These are phyloP conservation scores for Phytophthora brassicae DNA, from an alignment of 352 stramenopile species.

Conservation along the genomic window DNA sequence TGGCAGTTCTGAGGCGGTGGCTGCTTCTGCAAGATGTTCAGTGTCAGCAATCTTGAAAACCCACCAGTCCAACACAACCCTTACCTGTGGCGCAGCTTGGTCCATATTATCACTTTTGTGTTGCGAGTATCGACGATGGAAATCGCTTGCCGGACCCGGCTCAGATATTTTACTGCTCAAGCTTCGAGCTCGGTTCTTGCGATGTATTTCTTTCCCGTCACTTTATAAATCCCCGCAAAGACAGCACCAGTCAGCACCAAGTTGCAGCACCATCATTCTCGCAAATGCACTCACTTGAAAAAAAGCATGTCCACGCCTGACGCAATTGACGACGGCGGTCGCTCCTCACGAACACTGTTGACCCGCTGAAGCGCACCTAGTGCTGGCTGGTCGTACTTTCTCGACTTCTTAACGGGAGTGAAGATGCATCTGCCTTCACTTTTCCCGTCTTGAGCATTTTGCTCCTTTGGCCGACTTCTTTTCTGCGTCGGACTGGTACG, in stretches of 20 bases:
- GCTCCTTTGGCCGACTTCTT: slow-evolving; percentile 4
- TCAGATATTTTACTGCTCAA: neutral
- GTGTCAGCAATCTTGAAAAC: neutral
- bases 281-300: slow-evolving; percentile 40
- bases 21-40: neutral
- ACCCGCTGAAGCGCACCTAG: neutral
- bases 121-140: neutral
- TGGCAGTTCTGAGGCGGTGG: neutral
- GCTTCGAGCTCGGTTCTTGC: slow-evolving; percentile 13
- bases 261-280: neutral
- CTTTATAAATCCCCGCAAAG: slow-evolving; percentile 15
- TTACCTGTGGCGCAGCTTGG: slow-evolving; percentile 14
- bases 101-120: neutral
- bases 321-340: slow-evolving; percentile 29
- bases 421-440: slow-evolving; percentile 46
- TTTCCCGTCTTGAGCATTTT: slow-evolving; percentile 5
- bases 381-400: slow-evolving; percentile 19
- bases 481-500: slow-evolving; percentile 5
- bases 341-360: neutral
- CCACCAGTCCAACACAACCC: neutral
- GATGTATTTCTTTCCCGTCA: slow-evolving; percentile 36
- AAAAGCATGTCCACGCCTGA: slow-evolving; percentile 33
- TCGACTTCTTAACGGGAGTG: slow-evolving; percentile 54
- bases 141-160: neutral
- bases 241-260: neutral